Conservation (phyloP, 805 yeast species). For the Yarrowia divulgata region DNA sequence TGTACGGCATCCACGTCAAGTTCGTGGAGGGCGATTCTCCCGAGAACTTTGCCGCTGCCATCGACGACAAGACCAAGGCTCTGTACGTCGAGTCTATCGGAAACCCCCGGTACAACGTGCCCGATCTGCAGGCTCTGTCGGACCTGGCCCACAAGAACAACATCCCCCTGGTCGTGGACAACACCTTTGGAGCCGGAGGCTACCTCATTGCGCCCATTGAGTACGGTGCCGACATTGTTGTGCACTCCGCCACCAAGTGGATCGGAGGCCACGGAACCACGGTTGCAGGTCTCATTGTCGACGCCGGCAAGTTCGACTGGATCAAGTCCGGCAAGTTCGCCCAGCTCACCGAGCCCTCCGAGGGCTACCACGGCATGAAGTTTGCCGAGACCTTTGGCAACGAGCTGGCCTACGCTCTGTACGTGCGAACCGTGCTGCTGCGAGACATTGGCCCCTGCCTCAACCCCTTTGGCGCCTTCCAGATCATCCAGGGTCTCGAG, state of each 20-base stretch:
- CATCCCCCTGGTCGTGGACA: conserved; percentile 89
- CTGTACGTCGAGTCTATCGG: conserved; percentile 90
- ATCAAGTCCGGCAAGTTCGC: conserved; percentile 83
- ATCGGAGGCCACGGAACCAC: conserved; percentile 98
- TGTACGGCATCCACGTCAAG: conserved; percentile 84
- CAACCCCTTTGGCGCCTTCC: conserved; percentile 88
- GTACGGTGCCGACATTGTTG: conserved; percentile 89
- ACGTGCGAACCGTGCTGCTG: conserved; percentile 79
- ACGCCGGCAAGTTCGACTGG: conserved; percentile 95
- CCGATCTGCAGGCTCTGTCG: conserved; percentile 81
- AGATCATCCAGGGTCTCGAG: conserved; percentile 89
- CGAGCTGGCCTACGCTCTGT: conserved; percentile 73
- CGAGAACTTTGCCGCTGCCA: conserved; percentile 73
- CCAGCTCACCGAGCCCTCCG: conserved; percentile 87
- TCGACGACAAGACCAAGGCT: conserved; percentile 89
- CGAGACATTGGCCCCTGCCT: conserved; percentile 92
- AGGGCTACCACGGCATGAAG: conserved; percentile 90
- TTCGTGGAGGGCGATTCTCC: conserved; percentile 81
- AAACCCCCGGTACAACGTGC: conserved; percentile 90
- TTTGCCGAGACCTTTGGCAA: conserved; percentile 83
- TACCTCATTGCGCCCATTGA: conserved; percentile 82
- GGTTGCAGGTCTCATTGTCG: conserved; percentile 88
- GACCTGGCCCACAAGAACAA: conserved; percentile 85
- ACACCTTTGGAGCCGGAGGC: conserved; percentile 98
- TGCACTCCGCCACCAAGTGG: conserved; percentile 97